Conservation (phyloP, 768 basidiomycete genomes). For the Pisolithus orientalis region DNA sequence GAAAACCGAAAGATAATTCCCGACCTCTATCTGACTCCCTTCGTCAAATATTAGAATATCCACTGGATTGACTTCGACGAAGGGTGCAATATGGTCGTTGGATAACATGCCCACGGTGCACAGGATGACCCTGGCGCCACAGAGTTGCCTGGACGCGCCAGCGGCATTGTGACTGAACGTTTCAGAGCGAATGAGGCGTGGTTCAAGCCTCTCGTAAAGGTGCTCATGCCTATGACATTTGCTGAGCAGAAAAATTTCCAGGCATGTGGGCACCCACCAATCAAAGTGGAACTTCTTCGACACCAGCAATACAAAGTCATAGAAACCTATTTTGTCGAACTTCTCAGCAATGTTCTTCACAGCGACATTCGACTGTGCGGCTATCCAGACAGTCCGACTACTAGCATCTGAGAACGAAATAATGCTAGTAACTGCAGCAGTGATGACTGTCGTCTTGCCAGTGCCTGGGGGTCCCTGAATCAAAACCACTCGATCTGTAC, state of each 20-base stretch:
- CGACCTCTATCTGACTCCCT: conserved; percentile 40
- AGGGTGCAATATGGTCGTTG: conserved; percentile 9
- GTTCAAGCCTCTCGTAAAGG: conserved; percentile 28
- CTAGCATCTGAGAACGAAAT: conserved; percentile 43
- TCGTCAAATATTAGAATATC: conserved; percentile 39
- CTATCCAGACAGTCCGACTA: too few species aligned
- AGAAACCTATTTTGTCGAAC: conserved; percentile 25
- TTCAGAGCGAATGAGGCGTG: too few species aligned
- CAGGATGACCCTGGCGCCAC: conserved; percentile 31
- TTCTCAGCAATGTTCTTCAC: conserved; percentile 49
- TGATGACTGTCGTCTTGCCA: conserved; percentile 38
- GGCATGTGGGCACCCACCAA: conserved; percentile 26
- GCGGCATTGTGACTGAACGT: too few species aligned
- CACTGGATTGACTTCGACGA: conserved; percentile 27
- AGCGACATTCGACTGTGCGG: conserved; percentile 27
- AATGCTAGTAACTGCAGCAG: conserved; percentile 26
- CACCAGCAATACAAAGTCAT: conserved; percentile 34
- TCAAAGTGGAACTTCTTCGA: conserved; percentile 41
- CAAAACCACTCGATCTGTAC: conserved; percentile 17
- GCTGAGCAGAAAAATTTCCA: neutral
- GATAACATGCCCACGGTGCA: conserved; percentile 46
- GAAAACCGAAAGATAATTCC: conserved; percentile 33
- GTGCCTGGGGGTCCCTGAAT: conserved; percentile 18
- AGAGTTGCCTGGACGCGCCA: conserved; percentile 7
- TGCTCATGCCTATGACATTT: conserved; percentile 40